Percentiles rank a stretch among this genome's conserved stretches.
Conservation (phyloP, 176 grass and related monocot species). For the Themeda triandra region DNA sequence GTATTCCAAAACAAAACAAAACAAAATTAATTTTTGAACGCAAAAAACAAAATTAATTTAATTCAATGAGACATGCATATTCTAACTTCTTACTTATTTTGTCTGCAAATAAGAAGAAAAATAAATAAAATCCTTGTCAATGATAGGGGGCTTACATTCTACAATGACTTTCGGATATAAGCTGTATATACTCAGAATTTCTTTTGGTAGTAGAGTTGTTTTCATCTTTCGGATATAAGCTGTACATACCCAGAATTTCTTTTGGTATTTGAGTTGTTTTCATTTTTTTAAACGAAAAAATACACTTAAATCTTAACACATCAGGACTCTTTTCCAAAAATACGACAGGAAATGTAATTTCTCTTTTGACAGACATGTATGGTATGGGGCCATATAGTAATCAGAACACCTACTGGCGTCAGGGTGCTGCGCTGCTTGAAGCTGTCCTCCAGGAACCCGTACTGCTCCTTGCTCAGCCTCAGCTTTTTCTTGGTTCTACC, state of each 20-base stretch:
- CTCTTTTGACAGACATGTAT: too few species aligned
- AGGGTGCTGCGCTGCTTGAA: constrained; percentile 73
- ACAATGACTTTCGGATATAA: background rate
- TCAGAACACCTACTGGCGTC: constrained; percentile 21
- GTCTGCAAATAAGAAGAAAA: background rate
- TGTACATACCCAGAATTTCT: too few species aligned
- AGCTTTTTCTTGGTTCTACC: constrained; percentile 51
- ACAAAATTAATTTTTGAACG: background rate
- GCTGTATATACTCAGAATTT: background rate
- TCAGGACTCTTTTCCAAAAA: background rate
- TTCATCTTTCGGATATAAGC: too few species aligned
- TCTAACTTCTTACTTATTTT: background rate
- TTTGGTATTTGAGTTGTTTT: too few species aligned
- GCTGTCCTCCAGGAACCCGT: constrained; percentile 61
- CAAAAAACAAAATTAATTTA: background rate
- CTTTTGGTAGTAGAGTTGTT: background rate
- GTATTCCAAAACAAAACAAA: background rate
- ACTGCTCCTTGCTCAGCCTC: constrained; percentile 68
- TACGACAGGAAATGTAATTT: background rate
- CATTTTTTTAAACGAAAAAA: background rate
- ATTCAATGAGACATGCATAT: too few species aligned
- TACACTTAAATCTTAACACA: background rate
- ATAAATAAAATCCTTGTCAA: background rate
- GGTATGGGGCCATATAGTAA: too few species aligned
- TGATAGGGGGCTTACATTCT: background rate